These are phyloP conservation scores for Hyphopichia pseudoburtonii DNA, from an alignment of 1,139 yeast species.

Conservation along the genomic window DNA sequence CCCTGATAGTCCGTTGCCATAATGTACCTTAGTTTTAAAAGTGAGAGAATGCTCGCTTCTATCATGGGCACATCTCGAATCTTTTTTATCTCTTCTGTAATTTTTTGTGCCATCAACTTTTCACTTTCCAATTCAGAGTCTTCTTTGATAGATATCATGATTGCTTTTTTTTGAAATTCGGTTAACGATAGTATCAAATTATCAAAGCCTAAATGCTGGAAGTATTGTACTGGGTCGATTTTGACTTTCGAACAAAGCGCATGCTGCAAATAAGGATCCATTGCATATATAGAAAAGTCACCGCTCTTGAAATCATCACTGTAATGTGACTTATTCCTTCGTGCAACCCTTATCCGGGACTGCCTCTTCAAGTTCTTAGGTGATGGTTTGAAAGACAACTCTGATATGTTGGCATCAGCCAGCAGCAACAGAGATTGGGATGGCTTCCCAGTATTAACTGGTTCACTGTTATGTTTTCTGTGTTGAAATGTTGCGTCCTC, in stretches of 20 bases:
- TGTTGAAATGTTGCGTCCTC: too few species aligned
- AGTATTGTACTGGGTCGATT: background rate
- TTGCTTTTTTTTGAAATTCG: background rate
- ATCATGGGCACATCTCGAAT: background rate
- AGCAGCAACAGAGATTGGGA: too few species aligned
- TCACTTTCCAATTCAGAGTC: background rate
- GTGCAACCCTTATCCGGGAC: background rate
- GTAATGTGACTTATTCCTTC: background rate
- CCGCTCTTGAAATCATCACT: background rate
- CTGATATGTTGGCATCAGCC: too few species aligned
- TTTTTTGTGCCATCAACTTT: background rate
- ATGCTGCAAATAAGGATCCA: background rate
- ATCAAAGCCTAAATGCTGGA: constrained; percentile 1
- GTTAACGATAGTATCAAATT: background rate
- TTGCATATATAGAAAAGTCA: background rate
- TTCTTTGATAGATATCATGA: background rate
- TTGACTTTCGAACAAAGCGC: background rate
- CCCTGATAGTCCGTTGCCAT: constrained; percentile 2
- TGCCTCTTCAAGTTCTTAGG: background rate
- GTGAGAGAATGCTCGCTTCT: background rate
- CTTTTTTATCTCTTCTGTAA: background rate
- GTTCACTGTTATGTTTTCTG: too few species aligned
- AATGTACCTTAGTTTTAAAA: constrained; percentile 1
- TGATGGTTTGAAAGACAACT: background rate
- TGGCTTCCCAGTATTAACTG: too few species aligned